Base-by-base conservation (phyloP, 108 stramenopile species). In the Conticribra guillardii region DNA sequence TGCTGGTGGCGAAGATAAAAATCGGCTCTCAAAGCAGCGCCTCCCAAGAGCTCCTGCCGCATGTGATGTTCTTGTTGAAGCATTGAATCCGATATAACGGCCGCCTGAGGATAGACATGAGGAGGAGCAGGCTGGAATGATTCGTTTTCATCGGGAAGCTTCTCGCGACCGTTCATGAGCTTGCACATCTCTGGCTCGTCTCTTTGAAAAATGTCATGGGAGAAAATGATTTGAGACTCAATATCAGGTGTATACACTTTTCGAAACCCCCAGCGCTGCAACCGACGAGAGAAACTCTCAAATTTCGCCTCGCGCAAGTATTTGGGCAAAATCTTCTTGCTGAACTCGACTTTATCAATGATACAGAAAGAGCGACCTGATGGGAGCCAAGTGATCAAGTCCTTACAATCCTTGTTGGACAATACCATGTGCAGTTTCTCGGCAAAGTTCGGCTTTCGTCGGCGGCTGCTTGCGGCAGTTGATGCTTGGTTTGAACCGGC, bases 211-310 rank as follows among this genome's bases (percentile, higher is more conserved):
- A 60, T 18, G 26, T 69, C 58, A 44, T 80, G 79, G 32, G 29
- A 52, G 73, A 53, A 74, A 5, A 62, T 31, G 51, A 63, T 58
- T 51, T 52, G 48, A 46, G n/a, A n/a, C n/a, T 60, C 33, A 29
- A 11, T 0, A 1, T 27, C 58, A 0, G 57, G 33, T 0, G 33
- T 51, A 47, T 37, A 52, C 3, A 60, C 26, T 32, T 64, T 60
- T 45, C 59, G 69, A 33, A 83, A 83, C 0, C 83, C 86, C 81
- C 83, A 82, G 37, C 83, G 67, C 14, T 72, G 60, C n/a, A 87
- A 54, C 34, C 84, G 83, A 16, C 86, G 66, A 33, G 64, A 60
- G 74, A 87, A 87, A 22, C 60, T 69, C 11, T 76, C 76, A 54
- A 86, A 79, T 49, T 79, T 86, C 11, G 71, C 54, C 24, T 81